Conservation (phyloP, 2,329 filamentous ascomycete species). For the Zelopaecilomyces penicillatus region DNA sequence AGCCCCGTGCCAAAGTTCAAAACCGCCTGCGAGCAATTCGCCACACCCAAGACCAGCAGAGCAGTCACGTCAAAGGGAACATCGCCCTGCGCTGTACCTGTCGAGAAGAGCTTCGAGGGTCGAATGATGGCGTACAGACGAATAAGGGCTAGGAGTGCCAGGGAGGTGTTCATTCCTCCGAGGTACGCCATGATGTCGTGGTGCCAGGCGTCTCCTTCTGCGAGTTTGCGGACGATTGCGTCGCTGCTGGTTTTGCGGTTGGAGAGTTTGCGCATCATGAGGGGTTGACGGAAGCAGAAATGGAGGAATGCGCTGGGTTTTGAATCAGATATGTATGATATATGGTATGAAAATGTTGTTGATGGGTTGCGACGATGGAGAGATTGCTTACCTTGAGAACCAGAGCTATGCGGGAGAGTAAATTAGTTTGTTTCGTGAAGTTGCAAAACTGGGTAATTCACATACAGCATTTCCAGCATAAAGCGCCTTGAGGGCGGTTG, state of each 20-base stretch:
- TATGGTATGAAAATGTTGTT: not conserved
- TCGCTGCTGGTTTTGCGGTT: slow-evolving; percentile 8
- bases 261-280: slow-evolving; percentile 13
- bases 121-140: slow-evolving; percentile 11
- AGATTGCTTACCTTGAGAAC: not conserved
- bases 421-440: not conserved
- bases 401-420: not conserved
- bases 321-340: not conserved
- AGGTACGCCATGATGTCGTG: slow-evolving; percentile 19
- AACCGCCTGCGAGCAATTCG: slow-evolving; percentile 18
- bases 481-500: slow-evolving; percentile 8
- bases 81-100: slow-evolving; percentile 10
- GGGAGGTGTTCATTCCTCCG: slow-evolving; percentile 15
- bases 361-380: not conserved
- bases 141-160: slow-evolving; percentile 13
- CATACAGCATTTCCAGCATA: slow-evolving; percentile 15
- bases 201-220: slow-evolving; percentile 16
- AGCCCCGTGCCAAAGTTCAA: slow-evolving; percentile 14
- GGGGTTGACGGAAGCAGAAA: slow-evolving; percentile 12
- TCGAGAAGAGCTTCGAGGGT: slow-evolving; percentile 8
- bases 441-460: not conserved
- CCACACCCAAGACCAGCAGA: slow-evolving; percentile 15
- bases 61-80: slow-evolving; percentile 13
- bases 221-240: slow-evolving; percentile 3
- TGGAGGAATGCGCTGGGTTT: slow-evolving; percentile 11